Base-by-base conservation (phyloP, 371 early-diverging fungal species). In the Circinella minor region DNA sequence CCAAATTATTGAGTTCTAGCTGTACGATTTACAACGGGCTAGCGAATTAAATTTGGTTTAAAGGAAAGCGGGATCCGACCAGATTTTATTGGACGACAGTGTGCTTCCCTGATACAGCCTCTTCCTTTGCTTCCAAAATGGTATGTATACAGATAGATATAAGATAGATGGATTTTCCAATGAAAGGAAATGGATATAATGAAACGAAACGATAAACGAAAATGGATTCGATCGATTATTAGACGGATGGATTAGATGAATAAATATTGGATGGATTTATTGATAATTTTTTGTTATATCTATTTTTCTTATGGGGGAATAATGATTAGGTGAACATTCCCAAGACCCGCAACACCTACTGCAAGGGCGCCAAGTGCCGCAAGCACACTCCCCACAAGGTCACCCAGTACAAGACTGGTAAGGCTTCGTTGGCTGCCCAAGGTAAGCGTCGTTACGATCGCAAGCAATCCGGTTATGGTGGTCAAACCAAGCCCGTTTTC, bases 311-410 rank as follows among this genome's bases (percentile, higher is more conserved):
- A 51, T 51, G 15, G 11, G 6, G 43, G 43, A 46, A 46, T 10
- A 36, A 54, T n/a, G 11, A 51, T 55, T 74, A 93, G 98, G 98
- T 98, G 85, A 97, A 97, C 92, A 91, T 97, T 75, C 98, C 98
- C 84, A 98, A 98, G 91, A 94, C 95, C 86, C 88, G 97, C 73
- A 97, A 96, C 88, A 97, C 97, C 77, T 96, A 82, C 93, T 99
- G 99, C 94, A 95, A 95, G 91, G 95, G 97, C 82, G 85, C 86
- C 83, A 90, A 91, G 84, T 99, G 99, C 94, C 89, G 90, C 79
- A 95, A 95, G 92, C 99, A 99, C 94, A 96, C 95, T 74, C 94
- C 94, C 66, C 98, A 98, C 95, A 99, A 98, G 92, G 98, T 98
- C 72, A 91, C 98, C 77, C 97, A 98, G 87, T 98, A 98, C 96